Evolutionary conservation across 306 rosid genomes (phyloP).

Genomic region (Pterocarpus macrocarpus): DNA sequence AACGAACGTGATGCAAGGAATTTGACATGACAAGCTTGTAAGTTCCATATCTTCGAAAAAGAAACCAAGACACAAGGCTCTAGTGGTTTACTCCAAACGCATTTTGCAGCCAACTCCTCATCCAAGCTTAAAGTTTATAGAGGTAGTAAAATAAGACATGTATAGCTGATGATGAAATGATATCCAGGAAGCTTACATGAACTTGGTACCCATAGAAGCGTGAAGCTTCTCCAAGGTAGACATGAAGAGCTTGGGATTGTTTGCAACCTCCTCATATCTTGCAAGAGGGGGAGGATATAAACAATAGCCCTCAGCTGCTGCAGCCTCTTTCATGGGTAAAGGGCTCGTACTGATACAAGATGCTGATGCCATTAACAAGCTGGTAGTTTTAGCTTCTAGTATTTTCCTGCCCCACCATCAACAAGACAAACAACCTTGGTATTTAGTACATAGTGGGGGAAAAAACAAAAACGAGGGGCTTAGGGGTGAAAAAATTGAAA

Average conservation of each 20-base stretch:
- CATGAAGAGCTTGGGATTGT: slow-evolving; percentile 67
- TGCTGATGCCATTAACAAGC: slow-evolving; percentile 72
- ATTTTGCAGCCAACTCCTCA: neutral
- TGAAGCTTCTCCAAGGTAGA: slow-evolving; percentile 80
- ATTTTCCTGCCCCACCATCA: slow-evolving; percentile 48
- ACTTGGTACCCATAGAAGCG: slow-evolving; percentile 77
- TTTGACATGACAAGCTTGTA: slow-evolving; percentile 10
- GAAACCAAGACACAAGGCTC: slow-evolving; percentile 1
- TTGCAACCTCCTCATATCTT: slow-evolving; percentile 66
- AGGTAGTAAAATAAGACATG: neutral
- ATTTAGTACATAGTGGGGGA: slow-evolving; percentile 21
- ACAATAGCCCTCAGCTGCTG: slow-evolving; percentile 31
- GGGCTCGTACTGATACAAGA: slow-evolving; percentile 62
- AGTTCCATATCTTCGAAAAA: slow-evolving; percentile 15
- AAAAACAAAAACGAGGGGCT: neutral
- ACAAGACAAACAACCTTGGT: slow-evolving; percentile 38
- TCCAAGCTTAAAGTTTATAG: neutral
- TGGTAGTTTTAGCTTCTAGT: slow-evolving; percentile 38
- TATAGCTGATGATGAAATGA: slow-evolving; percentile 2
- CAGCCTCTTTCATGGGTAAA: slow-evolving; percentile 54
- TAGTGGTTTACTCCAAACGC: no score
- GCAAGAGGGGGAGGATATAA: slow-evolving; percentile 71
- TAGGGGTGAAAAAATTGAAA: neutral
- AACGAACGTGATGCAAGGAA: slow-evolving; percentile 11
- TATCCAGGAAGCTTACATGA: slow-evolving; percentile 64